phyloP scores from a whole-genome alignment of 2,329 filamentous ascomycete species.

The Fusarium sacchari region DNA sequence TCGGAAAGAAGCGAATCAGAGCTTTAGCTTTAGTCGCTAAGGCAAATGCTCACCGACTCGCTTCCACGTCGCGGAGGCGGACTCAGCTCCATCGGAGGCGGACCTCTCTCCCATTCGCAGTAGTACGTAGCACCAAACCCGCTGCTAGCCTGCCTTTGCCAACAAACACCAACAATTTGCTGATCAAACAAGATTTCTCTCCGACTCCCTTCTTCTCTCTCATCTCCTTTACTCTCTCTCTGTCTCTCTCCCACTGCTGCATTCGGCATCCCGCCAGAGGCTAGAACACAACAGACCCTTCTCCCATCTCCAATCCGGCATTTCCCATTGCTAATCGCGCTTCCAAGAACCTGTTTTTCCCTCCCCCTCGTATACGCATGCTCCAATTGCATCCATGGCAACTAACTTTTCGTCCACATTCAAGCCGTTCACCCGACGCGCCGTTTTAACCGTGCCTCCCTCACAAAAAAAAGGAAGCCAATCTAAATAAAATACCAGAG shows the following conservation, averaged over 20 bases:
- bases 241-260: background rate
- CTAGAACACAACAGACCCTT: background rate
- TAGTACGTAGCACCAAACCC: background rate
- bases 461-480: background rate
- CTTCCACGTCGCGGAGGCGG: background rate
- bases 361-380: background rate
- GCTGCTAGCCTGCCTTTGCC: background rate
- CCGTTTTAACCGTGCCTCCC: conserved; percentile 7
- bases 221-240: background rate
- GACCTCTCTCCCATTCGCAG: background rate
- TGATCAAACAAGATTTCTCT: background rate
- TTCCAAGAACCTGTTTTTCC: background rate
- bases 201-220: background rate
- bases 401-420: background rate
- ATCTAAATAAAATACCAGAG: background rate
- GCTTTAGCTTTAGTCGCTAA: too few species aligned
- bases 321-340: background rate
- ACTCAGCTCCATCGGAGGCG: background rate
- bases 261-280: background rate
- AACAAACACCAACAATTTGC: too few species aligned
- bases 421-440: conserved; percentile 15
- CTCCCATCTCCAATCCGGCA: background rate
- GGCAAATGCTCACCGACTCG: conserved; percentile 12
- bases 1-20: conserved; percentile 4
- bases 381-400: conserved; percentile 5